Evolutionary conservation across 1,139 yeast species (phyloP), one percentile per base, ranked within the genome.

Genomic region (Diutina sp.): DNA sequence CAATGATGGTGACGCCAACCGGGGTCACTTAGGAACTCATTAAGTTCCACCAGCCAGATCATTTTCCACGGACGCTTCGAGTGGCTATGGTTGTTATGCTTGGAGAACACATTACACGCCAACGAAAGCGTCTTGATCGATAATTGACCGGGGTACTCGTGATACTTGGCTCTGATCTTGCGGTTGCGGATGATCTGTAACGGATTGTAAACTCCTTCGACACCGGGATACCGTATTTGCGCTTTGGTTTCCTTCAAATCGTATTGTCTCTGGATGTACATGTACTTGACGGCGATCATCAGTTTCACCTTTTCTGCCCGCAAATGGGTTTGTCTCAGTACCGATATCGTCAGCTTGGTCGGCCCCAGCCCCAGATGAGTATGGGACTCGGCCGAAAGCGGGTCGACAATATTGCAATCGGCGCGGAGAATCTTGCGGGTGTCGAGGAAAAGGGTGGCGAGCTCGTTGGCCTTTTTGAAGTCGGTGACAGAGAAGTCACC

Each of bases 171-270:
- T 1, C 73, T 67, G 11, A 84, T 66, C 58, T 76, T 74, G 57
- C 97, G 73, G 67, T 90, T 87, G 59, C 97, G 72, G 46, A 90
- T 80, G 21, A 84, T 78, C 66, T 88, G 96, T 54, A 90, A 71
- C 1, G 97, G 97, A 65, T 90, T 90, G 69, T 85, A 90, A 2
- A 80, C 79, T 0, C 86, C 88, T 59, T 84, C 90, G 1, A 85
- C 79, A 0, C 80, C 76, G 0, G 75, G 74, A 58, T 75, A 77
- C 61, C 61, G 18, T 12, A 18, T 62, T 58, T 12, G 59, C 57
- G 62, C 65, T 55, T 60, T 62, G 28, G 65, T 69, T 11, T 52
- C 47, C 14, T 55, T 50, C 50, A 55, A 58, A 32, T 64, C 68
- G 59, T 72, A 72, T 1, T 69, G 64, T 56, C 79, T 69, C 58